phyloP scores from a whole-genome alignment of 2,329 filamentous ascomycete genomes.

The Helotiales sp. region DNA sequence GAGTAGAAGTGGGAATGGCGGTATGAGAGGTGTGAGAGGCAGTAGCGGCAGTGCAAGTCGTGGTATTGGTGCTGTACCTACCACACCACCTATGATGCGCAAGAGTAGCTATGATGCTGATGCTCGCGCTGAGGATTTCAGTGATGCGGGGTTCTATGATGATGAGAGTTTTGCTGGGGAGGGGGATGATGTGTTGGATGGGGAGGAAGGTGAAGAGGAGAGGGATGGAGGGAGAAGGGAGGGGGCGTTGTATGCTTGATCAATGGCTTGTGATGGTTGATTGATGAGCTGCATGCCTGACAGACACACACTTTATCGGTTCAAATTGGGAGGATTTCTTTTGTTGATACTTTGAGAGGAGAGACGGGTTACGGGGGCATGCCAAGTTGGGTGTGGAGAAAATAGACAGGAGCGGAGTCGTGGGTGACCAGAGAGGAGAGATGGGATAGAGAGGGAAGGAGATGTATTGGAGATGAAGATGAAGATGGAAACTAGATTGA shows the following conservation, averaged over 20 bases:
- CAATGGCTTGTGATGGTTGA: not conserved
- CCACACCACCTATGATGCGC: slow-evolving; percentile 66
- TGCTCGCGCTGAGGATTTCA: slow-evolving; percentile 59
- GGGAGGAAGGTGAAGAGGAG: slow-evolving; percentile 39
- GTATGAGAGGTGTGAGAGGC: not conserved
- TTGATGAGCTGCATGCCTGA: not conserved
- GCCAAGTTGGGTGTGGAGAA: not conserved
- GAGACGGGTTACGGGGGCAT: not conserved
- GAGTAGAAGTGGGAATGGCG: not conserved
- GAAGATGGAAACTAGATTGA: not conserved
- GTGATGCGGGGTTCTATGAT: slow-evolving; percentile 44
- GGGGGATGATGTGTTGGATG: not conserved
- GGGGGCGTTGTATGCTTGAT: slow-evolving; percentile 3
- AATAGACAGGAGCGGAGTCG: not conserved
- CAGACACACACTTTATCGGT: not conserved
- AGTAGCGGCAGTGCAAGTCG: slow-evolving; percentile 44
- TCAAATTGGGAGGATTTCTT: slow-evolving; percentile 8
- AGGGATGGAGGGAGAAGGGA: not conserved
- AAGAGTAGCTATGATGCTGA: slow-evolving; percentile 64
- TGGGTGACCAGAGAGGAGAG: not conserved
- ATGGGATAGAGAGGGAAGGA: not conserved
- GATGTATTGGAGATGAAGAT: not conserved
- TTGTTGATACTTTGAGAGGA: not conserved
- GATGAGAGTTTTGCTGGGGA: slow-evolving; percentile 35
- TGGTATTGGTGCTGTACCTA: slow-evolving; percentile 45